Base-by-base conservation (phyloP, 805 yeast genomes). In the Candida maesae region DNA sequence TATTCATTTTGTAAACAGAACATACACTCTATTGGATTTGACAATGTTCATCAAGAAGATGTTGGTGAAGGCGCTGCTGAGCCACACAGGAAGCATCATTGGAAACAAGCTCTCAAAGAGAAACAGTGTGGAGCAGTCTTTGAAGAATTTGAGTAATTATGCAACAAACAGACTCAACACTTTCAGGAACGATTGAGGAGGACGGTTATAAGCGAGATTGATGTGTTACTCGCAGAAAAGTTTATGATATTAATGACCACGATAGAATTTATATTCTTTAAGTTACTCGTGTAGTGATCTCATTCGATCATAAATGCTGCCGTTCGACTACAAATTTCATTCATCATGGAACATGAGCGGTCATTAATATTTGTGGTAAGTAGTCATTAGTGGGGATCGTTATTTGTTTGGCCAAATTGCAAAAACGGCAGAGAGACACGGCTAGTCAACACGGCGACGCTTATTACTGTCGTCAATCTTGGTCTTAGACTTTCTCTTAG, bases 11-110 rank as follows among this genome's bases (percentile, higher is more conserved):
- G 54, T 61, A 26, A 79, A 83, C 58, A 77, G 76, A 66, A 73
- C 84, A 5, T 82, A 95, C 85, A 78, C 89, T 1, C 67, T 76
- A 36, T 66, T 78, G 39, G 97, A 90, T 50, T 63, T 90, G 31
- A 67, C 81, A 2, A 55, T 73, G 52, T 70, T 75, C 23, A 55
- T 90, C 41, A 80, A 81, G 57, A 82, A 78, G 54, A 79, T 78
- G 27, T 53, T 82, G n/a, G 62, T 79, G 28, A 79, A 73, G 55
- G 68, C 80, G 2, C 60, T 83, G 16, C 50, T 83, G 39, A 68
- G 68, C 34, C 88, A 84, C 51, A 73, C 90, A 0, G 96, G 95
- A 3, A 78, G 81, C 43, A 75, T 91, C 37, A 57, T 90, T 26
- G 80, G 84, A n/a, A 87, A 87, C 57, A 88, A 86, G 61, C 64